Conservation (phyloP, 345 rosid species). For the Linum lewisii region DNA sequence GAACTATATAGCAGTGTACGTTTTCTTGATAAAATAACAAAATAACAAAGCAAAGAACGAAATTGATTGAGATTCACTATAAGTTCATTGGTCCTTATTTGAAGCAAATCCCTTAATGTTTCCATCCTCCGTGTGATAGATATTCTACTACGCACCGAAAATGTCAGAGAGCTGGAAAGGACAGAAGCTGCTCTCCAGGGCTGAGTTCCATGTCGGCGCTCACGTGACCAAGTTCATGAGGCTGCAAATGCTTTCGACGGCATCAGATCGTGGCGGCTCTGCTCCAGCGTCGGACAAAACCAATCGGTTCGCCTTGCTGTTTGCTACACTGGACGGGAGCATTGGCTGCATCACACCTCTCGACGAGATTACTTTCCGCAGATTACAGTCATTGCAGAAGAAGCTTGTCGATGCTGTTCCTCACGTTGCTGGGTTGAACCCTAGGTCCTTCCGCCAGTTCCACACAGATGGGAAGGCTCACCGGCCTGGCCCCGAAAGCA, state of each 20-base stretch:
- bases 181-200: conserved; percentile 89
- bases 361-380: conserved; percentile 83
- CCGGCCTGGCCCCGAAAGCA: conserved; percentile 91
- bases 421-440: conserved; percentile 90
- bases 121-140: conserved; percentile 26
- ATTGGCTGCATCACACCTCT: conserved; percentile 92
- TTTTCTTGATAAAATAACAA: too few relatives aligned
- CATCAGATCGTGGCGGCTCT: conserved; percentile 40
- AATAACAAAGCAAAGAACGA: too few relatives aligned
- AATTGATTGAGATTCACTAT: too few relatives aligned
- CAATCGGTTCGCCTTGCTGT: conserved; percentile 77
- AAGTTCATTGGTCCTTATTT: too few relatives aligned
- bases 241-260: conserved; percentile 71
- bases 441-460: conserved; percentile 88
- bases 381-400: conserved; percentile 83
- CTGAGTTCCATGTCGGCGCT: conserved; percentile 89
- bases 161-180: conserved; percentile 98
- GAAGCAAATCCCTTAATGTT: not conserved
- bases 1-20: too few relatives aligned
- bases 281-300: conserved; percentile 65
- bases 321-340: conserved; percentile 92
- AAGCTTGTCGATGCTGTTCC: conserved; percentile 88
- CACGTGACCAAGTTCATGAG: conserved; percentile 85
- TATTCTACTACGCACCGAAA: conserved; percentile 92
- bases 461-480: conserved; percentile 70